Evolutionary conservation across 23 red algal species (phyloP).

Genomic region (Rhodosorus marinus): DNA sequence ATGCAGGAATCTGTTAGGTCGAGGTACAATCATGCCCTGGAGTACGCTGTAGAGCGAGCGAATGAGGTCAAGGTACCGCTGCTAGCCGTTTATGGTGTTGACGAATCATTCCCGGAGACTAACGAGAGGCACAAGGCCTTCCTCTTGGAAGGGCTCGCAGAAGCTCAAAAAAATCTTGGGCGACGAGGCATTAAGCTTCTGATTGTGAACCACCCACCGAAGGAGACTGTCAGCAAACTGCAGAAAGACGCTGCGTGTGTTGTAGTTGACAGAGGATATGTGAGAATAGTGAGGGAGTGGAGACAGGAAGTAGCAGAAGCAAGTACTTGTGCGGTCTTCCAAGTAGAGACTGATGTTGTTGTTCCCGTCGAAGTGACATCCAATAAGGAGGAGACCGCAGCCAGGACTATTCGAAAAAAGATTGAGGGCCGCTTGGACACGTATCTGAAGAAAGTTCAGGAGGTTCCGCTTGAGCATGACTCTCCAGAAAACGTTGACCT

Average conservation of each 20-base stretch:
- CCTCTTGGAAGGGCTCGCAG: conserved; percentile 29
- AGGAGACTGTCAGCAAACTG: conserved; percentile 14
- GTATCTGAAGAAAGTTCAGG: conserved; percentile 20
- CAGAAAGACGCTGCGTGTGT: conserved; percentile 18
- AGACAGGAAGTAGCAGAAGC: conserved; percentile 19
- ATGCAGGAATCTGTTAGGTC: conserved; percentile 51
- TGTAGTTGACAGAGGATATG: conserved; percentile 57
- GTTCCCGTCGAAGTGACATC: conserved; percentile 53
- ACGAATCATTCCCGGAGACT: conserved; percentile 27
- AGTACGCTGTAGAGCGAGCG: conserved; percentile 44
- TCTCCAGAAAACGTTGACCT: not conserved
- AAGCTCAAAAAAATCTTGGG: conserved; percentile 13
- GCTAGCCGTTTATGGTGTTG: conserved; percentile 31
- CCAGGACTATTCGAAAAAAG: conserved; percentile 67
- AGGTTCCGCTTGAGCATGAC: conserved; percentile 10
- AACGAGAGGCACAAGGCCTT: conserved; percentile 63
- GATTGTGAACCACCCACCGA: conserved; percentile 5
- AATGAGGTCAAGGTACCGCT: conserved; percentile 25
- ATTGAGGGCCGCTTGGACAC: conserved; percentile 17
- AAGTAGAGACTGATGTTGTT: conserved; percentile 68
- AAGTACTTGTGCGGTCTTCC: conserved; percentile 2
- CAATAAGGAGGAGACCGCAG: conserved; percentile 62
- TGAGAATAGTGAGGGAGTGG: conserved; percentile 14
- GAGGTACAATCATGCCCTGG: conserved; percentile 36
- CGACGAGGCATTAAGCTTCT: conserved; percentile 3